Evolutionary conservation across 345 rosid genomes (phyloP), one percentile per base, ranked within the genome.

Genomic region (Hibiscus syriacus): DNA sequence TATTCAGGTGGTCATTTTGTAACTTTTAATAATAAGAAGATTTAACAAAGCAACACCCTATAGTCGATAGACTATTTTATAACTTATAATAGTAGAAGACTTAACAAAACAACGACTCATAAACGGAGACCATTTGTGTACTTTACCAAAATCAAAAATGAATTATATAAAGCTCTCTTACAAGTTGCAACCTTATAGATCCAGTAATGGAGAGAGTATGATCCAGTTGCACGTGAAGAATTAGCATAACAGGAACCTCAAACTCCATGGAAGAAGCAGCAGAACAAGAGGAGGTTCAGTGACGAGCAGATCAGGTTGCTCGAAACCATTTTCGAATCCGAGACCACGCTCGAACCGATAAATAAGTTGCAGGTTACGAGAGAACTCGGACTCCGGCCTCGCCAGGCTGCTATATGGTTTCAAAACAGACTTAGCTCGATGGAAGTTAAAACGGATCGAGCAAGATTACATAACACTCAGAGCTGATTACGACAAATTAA

Each of bases 331-430:
- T 90, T 88, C 55, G 85, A 85, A 70, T 79, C 88, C 2, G 92
- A 88, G 65, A 74, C 92, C 1, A 91, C 81, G 80, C 96, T 87
- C 0, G 92, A 87, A 50, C 88, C 96, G 0, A 79, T 78, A 76
- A 83, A 76, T 88, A 91, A 91, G 77, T 55, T 81, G 68, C 80
- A 82, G 67, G 17, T 85, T 6, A 92, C 97, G 0, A 71, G 77
- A 63, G 92, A 91, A 66, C 80, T 91, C 2, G 92, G 91, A 68
- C 76, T 91, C 64, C 88, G 87, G 73, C 96, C 97, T 25, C 85
- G 91, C 46, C 97, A 91, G 74, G 88, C 88, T 27, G 91, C 96
- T 63, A 88, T 91, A 71, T 91, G 97, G 96, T 88, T 91, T 73
- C 96, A 91, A 70, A 91, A 91, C 83, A 84, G 78, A 75, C 79